Evolutionary conservation across 495 filamentous ascomycete species (phyloP), one percentile per base, ranked within the genome.

Genomic region (Darksidea phi): DNA sequence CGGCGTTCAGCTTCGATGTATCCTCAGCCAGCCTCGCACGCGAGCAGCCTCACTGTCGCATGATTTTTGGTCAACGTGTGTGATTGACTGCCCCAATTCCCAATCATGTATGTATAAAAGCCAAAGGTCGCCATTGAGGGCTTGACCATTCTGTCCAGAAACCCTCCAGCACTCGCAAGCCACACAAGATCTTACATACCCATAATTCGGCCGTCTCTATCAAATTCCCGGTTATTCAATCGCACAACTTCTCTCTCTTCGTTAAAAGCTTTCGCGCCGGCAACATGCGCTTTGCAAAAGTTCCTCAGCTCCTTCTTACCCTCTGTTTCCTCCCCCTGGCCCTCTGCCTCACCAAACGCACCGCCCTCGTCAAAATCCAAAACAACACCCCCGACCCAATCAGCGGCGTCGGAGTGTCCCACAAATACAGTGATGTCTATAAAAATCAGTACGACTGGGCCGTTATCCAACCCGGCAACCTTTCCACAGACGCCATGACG

Each of bases 361-460:
- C 4, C 47, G 48, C 48, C 23, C 23, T 32, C 4, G 48, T 51
- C 8, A 51, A 51, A 51, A 51, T 51, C 25, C 48, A 51, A 34
- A 51, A 51, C 48, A 51, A 51, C 48, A 51, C 48, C 4, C 48
- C 48, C 48, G 21, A 51, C 48, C 2, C 48, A 10, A 28, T 51
- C 7, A 8, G 2, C 15, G 48, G 24, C 48, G 48, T 51, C 11
- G 18, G 48, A 21, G 48, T 51, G 23, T 28, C 48, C 15, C 48
- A 51, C 48, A 51, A 51, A 34, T 51, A 51, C 25, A 32, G 23
- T 8, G 48, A 51, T 24, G 24, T 32, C 24, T 51, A 51, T 24
- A 51, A 51, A 51, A 51, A 51, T n/a, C 23, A 51, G 12, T 11
- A 20, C 48, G 24, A 28, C 11, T 51, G 48, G 48, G 12, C 11